Conservation (phyloP, 1,139 yeast genomes). For the Wickerhamomyces sp. region DNA sequence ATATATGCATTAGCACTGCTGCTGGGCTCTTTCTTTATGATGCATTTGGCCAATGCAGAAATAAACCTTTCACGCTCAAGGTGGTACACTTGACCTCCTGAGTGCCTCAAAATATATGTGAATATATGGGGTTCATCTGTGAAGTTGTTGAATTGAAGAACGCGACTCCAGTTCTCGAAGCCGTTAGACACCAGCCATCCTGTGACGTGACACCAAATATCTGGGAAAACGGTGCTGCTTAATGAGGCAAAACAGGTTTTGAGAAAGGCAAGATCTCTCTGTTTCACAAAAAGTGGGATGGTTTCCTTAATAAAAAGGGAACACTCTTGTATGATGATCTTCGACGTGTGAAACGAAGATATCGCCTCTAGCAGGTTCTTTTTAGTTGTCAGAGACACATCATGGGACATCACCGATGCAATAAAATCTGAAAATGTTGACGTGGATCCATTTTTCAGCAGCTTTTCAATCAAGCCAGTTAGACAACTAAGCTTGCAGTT, state of each 20-base stretch:
- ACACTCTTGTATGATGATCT: constrained; percentile 8
- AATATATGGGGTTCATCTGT: constrained; percentile 17
- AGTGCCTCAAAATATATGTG: constrained; percentile 15
- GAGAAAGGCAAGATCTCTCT: constrained; percentile 7
- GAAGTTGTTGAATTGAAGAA: constrained; percentile 18
- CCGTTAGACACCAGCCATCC: constrained; percentile 13
- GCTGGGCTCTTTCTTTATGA: constrained; percentile 10
- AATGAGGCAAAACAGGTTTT: constrained; percentile 11
- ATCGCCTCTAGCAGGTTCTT: constrained; percentile 8
- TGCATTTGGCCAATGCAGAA: constrained; percentile 10
- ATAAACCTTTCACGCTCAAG: constrained; percentile 14
- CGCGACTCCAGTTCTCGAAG: constrained; percentile 18
- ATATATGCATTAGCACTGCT: constrained; percentile 14
- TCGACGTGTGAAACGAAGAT: constrained; percentile 5
- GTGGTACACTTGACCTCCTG: constrained; percentile 11
- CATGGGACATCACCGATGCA: no score
- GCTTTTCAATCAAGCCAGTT: constrained; percentile 5
- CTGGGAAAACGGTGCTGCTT: constrained; percentile 14
- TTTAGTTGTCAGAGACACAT: no score
- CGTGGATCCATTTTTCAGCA: constrained; percentile 2
- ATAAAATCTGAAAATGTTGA: no score
- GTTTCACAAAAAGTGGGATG: not conserved
- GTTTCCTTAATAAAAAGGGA: constrained; percentile 4
- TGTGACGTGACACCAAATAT: constrained; percentile 18
- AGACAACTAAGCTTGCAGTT: constrained; percentile 6